phyloP scores from a whole-genome alignment of 2,329 filamentous ascomycete genomes.

The Geosmithia flava region DNA sequence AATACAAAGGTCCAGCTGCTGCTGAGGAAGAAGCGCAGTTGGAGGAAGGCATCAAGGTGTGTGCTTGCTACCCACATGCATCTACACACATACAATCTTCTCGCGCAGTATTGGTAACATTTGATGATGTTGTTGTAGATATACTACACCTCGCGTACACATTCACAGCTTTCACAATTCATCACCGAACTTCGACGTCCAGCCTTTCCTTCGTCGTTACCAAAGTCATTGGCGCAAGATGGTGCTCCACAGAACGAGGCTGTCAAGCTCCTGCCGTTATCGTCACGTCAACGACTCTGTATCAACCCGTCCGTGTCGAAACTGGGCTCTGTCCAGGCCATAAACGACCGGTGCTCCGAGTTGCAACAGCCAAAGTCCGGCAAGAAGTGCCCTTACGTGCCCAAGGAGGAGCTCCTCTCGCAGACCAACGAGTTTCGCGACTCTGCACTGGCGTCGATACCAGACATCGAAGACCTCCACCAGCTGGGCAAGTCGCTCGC shows the following conservation, averaged over 20 bases:
- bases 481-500: slow-evolving; percentile 64
- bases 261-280: slow-evolving; percentile 72
- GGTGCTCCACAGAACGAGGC: slow-evolving; percentile 16
- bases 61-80: slow-evolving; percentile 2
- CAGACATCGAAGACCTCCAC: slow-evolving; percentile 87
- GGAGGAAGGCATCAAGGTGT: slow-evolving; percentile 59
- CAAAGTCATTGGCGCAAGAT: slow-evolving; percentile 21
- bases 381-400: slow-evolving; percentile 63
- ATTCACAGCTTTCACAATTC: slow-evolving; percentile 86
- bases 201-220: slow-evolving; percentile 60
- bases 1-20: slow-evolving; percentile 9
- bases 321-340: slow-evolving; percentile 61
- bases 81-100: neutral
- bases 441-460: slow-evolving; percentile 67
- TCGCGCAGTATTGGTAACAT: slow-evolving; percentile 15
- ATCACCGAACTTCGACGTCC: slow-evolving; percentile 71
- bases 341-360: slow-evolving; percentile 89
- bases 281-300: slow-evolving; percentile 77
- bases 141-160: slow-evolving; percentile 85
- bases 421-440: slow-evolving; percentile 75
- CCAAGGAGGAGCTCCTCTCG: slow-evolving; percentile 61
- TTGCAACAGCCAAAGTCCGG: slow-evolving; percentile 57
- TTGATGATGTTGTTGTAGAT: slow-evolving; percentile 44
- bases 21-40: slow-evolving; percentile 29
- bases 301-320: slow-evolving; percentile 75